Conservation (phyloP, 176 grass and related monocot genomes). For the Paspalum notatum region DNA sequence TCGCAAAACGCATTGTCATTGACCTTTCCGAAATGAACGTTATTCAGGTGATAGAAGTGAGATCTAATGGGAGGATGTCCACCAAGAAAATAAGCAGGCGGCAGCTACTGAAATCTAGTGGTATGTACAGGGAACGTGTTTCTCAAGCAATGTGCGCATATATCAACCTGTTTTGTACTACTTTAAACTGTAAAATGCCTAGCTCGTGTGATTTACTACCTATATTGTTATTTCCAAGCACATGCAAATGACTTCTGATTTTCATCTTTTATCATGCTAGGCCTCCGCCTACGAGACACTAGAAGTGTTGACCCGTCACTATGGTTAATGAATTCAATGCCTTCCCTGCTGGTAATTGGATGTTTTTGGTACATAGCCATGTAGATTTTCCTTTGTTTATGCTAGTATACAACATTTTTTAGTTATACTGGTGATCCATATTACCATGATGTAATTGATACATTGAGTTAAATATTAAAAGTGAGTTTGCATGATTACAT, state of each 20-base stretch:
- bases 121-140: constrained; percentile 41
- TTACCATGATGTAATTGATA: background rate
- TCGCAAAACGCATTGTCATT: constrained; percentile 14
- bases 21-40: constrained; percentile 13
- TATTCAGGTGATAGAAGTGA: constrained; percentile 89
- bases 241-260: background rate
- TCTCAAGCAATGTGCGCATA: background rate
- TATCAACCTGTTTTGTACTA: constrained; percentile 11
- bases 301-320: constrained; percentile 93
- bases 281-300: constrained; percentile 88
- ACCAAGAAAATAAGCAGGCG: constrained; percentile 86
- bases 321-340: constrained; percentile 97
- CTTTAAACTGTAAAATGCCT: background rate
- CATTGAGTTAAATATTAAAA: constrained; percentile 27
- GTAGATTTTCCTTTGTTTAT: background rate
- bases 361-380: background rate
- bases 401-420: constrained; percentile 15
- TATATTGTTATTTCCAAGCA: constrained; percentile 11
- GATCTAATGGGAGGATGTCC: constrained; percentile 70
- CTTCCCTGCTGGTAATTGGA: constrained; percentile 82
- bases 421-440: constrained; percentile 14
- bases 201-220: background rate
- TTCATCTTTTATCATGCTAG: constrained; percentile 40
- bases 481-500: constrained; percentile 1
- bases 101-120: constrained; percentile 95